Conservation (phyloP, 2,329 filamentous ascomycete genomes). For the Eurotiales sp. region DNA sequence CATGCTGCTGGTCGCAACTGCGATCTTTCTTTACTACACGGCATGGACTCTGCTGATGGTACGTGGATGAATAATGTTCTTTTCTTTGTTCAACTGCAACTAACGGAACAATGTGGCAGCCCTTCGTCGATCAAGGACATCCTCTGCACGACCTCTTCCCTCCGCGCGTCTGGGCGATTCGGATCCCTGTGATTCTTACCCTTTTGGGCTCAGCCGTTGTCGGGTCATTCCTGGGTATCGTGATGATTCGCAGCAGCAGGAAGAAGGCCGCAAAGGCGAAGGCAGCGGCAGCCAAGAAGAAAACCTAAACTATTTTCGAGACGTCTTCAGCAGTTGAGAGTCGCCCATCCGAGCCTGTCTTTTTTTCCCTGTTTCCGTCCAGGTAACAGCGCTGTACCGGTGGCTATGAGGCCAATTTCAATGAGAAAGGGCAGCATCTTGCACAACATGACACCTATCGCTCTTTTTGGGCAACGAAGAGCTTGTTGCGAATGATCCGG, state of each 20-base stretch:
- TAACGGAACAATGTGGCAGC: constrained; percentile 50
- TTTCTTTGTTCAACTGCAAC: neutral
- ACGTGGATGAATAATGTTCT: constrained; percentile 25
- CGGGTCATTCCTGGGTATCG: constrained; percentile 89
- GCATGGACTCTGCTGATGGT: constrained; percentile 98
- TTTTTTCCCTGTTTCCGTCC: neutral
- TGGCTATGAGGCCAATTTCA: too few species aligned
- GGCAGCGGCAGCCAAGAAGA: constrained; percentile 78
- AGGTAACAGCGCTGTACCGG: neutral
- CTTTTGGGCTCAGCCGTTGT: constrained; percentile 89
- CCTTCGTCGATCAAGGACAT: constrained; percentile 94
- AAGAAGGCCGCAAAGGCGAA: constrained; percentile 96
- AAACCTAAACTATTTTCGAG: constrained; percentile 9
- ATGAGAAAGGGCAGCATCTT: too few species aligned
- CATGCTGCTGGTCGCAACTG: constrained; percentile 70
- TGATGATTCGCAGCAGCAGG: constrained; percentile 98
- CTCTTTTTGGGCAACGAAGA: too few species aligned
- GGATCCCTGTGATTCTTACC: constrained; percentile 94
- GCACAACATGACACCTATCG: too few species aligned
- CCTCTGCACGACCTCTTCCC: constrained; percentile 93
- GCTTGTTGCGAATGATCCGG: too few species aligned
- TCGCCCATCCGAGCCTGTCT: neutral
- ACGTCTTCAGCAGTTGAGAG: neutral
- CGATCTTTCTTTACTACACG: constrained; percentile 86
- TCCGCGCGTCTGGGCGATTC: constrained; percentile 96